phyloP scores from a whole-genome alignment of 805 yeast genomes.

The Groenewaldozyma salmanticensis region DNA sequence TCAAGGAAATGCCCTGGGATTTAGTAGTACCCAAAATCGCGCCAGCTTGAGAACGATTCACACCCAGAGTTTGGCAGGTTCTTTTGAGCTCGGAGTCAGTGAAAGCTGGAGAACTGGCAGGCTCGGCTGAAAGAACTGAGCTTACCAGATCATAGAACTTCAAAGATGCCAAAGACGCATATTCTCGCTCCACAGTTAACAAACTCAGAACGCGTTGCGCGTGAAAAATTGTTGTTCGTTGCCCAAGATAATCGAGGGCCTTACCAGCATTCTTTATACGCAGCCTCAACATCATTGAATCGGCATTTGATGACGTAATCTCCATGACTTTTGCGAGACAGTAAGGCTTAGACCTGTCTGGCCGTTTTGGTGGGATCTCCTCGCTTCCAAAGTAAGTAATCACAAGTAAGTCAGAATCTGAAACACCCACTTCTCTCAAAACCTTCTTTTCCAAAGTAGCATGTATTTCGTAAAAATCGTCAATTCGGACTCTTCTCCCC shows the following conservation, averaged over 20 bases:
- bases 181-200: conserved; percentile 92
- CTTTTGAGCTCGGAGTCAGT: conserved; percentile 26
- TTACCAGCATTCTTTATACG: conserved; percentile 41
- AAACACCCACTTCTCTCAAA: conserved; percentile 42
- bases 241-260: conserved; percentile 47
- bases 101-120: conserved; percentile 28
- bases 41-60: conserved; percentile 82
- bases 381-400: conserved; percentile 43
- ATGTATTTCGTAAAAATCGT: conserved; percentile 80
- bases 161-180: conserved; percentile 69
- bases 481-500: conserved; percentile 76
- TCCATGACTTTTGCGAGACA: conserved; percentile 78
- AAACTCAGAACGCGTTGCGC: conserved; percentile 71
- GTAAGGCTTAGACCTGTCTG: conserved; percentile 26
- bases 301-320: conserved; percentile 49
- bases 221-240: conserved; percentile 46
- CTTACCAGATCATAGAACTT: conserved; percentile 70
- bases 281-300: conserved; percentile 64
- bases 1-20: conserved; percentile 70
- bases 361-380: conserved; percentile 10
- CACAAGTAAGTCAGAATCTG: conserved; percentile 70
- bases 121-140: conserved; percentile 56
- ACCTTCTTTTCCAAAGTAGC: conserved; percentile 52
- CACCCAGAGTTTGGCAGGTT: conserved; percentile 42
- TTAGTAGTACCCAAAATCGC: conserved; percentile 71